These are phyloP conservation scores for Entoloma clypeatum DNA, from an alignment of 1,284 basidiomycete genomes.

Conservation along the genomic window DNA sequence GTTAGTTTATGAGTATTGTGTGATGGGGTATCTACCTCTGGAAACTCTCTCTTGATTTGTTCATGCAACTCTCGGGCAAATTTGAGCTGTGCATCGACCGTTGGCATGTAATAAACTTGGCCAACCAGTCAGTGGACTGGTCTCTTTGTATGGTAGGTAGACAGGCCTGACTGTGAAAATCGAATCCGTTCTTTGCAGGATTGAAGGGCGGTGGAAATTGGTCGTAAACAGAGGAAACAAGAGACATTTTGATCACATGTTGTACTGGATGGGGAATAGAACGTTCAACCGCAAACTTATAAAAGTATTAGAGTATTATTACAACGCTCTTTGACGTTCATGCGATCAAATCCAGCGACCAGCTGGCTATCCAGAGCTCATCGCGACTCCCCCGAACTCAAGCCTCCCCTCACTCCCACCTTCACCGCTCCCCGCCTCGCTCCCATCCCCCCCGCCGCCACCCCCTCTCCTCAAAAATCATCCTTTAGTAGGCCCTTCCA, in stretches of 20 bases:
- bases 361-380: slow-evolving; percentile 34
- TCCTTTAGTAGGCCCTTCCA: slow-evolving; percentile 30
- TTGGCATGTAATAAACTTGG: slow-evolving; percentile 61
- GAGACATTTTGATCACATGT: too few species aligned
- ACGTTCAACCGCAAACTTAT: too few species aligned
- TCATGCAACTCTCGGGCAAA: slow-evolving; percentile 62
- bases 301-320: not conserved
- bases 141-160: not conserved
- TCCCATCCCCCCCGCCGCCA: slow-evolving; percentile 29
- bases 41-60: slow-evolving; percentile 63
- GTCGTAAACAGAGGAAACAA: slow-evolving; percentile 47
- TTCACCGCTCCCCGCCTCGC: slow-evolving; percentile 36
- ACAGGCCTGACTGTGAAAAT: slow-evolving; percentile 56
- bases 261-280: too few species aligned
- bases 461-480: slow-evolving; percentile 20
- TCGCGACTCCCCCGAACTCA: slow-evolving; percentile 24
- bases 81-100: slow-evolving; percentile 40
- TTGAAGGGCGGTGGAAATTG: slow-evolving; percentile 52
- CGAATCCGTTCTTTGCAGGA: slow-evolving; percentile 54
- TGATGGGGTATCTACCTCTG: slow-evolving; percentile 46
- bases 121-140: slow-evolving; percentile 5
- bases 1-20: not conserved
- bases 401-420: slow-evolving; percentile 39
- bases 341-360: slow-evolving; percentile 31
- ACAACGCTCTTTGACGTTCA: slow-evolving; percentile 18